Evolutionary conservation across 345 rosid species (phyloP).

Genomic region (Acer negundo): DNA sequence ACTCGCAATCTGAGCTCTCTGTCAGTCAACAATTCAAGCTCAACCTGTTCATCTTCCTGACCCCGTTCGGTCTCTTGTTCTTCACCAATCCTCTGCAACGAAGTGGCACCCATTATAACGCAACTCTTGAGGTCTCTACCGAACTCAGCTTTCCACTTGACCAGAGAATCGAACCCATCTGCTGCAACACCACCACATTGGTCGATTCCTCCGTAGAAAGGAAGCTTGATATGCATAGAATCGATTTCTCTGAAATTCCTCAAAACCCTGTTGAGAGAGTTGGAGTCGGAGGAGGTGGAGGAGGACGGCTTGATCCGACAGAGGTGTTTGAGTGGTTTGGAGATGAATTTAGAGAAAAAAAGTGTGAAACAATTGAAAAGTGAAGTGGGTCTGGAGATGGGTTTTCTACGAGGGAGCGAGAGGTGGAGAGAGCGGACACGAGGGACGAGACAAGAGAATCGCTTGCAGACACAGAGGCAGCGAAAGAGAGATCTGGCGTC

Average conservation of each 20-base stretch:
- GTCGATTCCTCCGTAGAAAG: constrained; percentile 21
- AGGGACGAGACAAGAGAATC: constrained; percentile 26
- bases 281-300: neutral
- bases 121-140: constrained; percentile 38
- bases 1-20: constrained; percentile 35
- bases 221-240: constrained; percentile 37
- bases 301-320: constrained; percentile 13
- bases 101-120: constrained; percentile 42
- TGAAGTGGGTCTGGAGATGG: neutral
- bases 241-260: constrained; percentile 30
- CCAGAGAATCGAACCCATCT: constrained; percentile 22
- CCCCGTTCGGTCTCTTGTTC: neutral
- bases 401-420: constrained; percentile 18
- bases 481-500: constrained; percentile 21
- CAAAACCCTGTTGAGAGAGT: constrained; percentile 21
- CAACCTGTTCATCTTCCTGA: neutral
- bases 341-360: constrained; percentile 20
- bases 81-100: constrained; percentile 11
- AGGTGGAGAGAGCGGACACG: constrained; percentile 16
- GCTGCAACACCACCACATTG: neutral
- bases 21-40: constrained; percentile 9
- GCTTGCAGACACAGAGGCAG: constrained; percentile 27
- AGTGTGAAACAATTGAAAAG: neutral
- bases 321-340: constrained; percentile 25
- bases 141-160: constrained; percentile 52